Evolutionary conservation across 805 yeast genomes (phyloP).

Genomic region (Metschnikowia arizonensis): DNA sequence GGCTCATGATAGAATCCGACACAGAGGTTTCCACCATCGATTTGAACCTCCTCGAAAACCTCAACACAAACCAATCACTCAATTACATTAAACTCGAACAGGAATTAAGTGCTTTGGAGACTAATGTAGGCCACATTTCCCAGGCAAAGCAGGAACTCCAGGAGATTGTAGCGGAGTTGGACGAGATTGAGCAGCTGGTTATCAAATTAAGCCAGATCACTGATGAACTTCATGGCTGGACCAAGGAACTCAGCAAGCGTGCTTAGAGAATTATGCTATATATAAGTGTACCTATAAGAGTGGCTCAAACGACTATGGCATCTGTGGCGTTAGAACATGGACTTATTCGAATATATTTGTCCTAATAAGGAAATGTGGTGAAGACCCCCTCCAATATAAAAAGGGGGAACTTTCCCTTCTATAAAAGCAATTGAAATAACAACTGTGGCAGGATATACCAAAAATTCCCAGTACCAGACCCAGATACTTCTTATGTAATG

Average conservation of each 20-base stretch:
- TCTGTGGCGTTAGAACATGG: no score
- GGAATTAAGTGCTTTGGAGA: constrained; percentile 41
- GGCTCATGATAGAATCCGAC: constrained; percentile 36
- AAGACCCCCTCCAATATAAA: no score
- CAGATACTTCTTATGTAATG: no score
- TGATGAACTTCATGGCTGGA: constrained; percentile 11
- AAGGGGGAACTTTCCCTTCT: no score
- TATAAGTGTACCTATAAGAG: no score
- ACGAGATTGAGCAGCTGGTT: constrained; percentile 32
- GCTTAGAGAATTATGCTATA: not conserved
- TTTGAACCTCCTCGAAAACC: constrained; percentile 47
- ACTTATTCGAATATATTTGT: no score
- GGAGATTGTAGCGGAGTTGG: constrained; percentile 21
- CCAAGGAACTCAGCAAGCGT: constrained; percentile 4
- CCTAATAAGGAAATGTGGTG: no score
- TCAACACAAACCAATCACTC: constrained; percentile 56
- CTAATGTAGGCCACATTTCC: constrained; percentile 31
- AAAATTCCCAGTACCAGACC: no score
- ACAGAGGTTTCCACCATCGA: constrained; percentile 41
- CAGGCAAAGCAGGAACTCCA: constrained; percentile 24
- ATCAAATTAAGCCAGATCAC: constrained; percentile 40
- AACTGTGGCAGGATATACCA: no score
- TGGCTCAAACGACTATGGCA: no score
- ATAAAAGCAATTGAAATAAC: no score
- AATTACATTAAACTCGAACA: constrained; percentile 45